Percentiles rank a stretch among this genome's conserved stretches.
phyloP scores from a whole-genome alignment of 1,284 basidiomycete genomes.

The Sporisorium exsertum region DNA sequence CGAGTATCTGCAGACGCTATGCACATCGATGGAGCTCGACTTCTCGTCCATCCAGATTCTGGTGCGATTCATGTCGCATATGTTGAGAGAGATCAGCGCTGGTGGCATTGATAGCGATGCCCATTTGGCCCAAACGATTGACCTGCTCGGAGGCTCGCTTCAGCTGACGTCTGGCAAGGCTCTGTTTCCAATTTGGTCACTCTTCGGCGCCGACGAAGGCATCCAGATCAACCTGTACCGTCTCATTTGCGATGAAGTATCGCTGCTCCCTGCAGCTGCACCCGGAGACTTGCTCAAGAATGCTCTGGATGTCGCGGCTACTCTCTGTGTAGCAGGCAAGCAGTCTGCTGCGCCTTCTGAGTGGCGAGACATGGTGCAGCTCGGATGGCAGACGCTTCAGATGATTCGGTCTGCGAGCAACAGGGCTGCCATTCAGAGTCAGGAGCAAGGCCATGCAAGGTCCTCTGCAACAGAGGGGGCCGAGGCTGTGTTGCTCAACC shows the following conservation, averaged over 20 bases:
- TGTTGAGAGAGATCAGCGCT: constrained; percentile 20
- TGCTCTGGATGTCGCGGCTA: constrained; percentile 54
- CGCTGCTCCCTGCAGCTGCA: constrained; percentile 9
- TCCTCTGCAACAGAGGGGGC: constrained; percentile 6
- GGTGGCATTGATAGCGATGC: constrained; percentile 15
- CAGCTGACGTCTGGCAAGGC: constrained; percentile 51
- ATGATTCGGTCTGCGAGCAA: constrained; percentile 30
- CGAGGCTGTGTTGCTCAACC: constrained; percentile 30
- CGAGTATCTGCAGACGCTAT: constrained; percentile 38
- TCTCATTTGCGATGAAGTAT: constrained; percentile 37
- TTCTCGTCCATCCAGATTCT: constrained; percentile 52
- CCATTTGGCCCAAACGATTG: constrained; percentile 18
- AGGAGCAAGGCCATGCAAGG: background rate
- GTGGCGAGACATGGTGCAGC: constrained; percentile 29
- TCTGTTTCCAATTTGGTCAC: constrained; percentile 52
- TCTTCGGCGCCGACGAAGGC: constrained; percentile 41
- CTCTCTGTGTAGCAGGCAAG: constrained; percentile 34
- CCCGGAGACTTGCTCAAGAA: constrained; percentile 56
- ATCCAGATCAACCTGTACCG: constrained; percentile 44
- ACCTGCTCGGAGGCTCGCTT: constrained; percentile 44
- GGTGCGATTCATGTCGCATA: constrained; percentile 40
- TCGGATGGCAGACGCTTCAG: constrained; percentile 39
- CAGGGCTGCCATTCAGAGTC: constrained; percentile 11
- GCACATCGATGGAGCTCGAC: constrained; percentile 44
- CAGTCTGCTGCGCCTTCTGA: constrained; percentile 34